Evolutionary conservation across 1,284 basidiomycete genomes (phyloP).

Genomic region (Pascua guehoae): DNA sequence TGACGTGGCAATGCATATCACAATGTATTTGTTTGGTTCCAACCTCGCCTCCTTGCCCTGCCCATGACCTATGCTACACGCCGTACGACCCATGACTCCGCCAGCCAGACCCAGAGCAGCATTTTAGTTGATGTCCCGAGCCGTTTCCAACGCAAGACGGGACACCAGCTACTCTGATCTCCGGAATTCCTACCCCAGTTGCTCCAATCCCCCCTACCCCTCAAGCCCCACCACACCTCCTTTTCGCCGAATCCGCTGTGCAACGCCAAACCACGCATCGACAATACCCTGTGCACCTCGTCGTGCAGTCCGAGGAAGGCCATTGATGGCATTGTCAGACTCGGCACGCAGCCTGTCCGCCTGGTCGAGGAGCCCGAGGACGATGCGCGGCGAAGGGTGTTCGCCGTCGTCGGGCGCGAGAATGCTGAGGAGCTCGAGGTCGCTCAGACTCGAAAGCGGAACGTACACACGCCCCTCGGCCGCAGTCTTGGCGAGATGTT

Average conservation of each 20-base stretch:
- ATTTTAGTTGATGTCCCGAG: too few relatives aligned
- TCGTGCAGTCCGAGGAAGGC: conserved; percentile 37
- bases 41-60: background rate
- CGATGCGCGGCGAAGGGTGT: conserved; percentile 5
- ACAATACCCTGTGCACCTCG: too few relatives aligned
- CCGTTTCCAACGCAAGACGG: too few relatives aligned
- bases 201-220: too few relatives aligned
- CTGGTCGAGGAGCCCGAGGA: conserved; percentile 8
- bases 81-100: too few relatives aligned
- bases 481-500: conserved; percentile 49
- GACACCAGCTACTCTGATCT: too few relatives aligned
- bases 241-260: too few relatives aligned
- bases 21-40: conserved; percentile 1
- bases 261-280: too few relatives aligned
- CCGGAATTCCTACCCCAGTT: too few relatives aligned
- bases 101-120: too few relatives aligned
- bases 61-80: too few relatives aligned
- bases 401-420: conserved; percentile 1
- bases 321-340: conserved; percentile 32
- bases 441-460: conserved; percentile 35
- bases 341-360: conserved; percentile 33
- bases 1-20: background rate
- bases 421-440: conserved; percentile 17
- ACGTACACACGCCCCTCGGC: conserved; percentile 48
- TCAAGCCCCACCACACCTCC: too few relatives aligned